phyloP scores from a whole-genome alignment of 805 yeast genomes.

The Debaryomyces castellii region DNA sequence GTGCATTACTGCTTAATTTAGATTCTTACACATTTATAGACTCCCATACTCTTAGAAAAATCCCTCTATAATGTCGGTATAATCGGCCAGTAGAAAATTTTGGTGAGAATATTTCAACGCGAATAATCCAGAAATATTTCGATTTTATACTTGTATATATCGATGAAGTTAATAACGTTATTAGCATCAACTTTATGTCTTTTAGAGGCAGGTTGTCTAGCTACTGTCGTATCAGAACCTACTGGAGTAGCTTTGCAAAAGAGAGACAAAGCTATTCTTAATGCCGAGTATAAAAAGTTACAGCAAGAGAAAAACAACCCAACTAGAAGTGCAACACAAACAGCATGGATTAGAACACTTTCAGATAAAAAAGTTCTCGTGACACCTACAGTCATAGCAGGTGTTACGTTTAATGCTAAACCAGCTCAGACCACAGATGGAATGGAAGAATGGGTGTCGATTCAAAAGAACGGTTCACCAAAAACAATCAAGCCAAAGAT shows the following conservation, averaged over 20 bases:
- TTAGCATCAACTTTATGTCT: conserved; percentile 10
- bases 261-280: conserved; percentile 28
- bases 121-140: neutral
- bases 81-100: neutral
- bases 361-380: conserved; percentile 59
- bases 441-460: conserved; percentile 77
- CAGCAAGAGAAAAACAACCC: conserved; percentile 8
- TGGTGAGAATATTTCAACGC: neutral
- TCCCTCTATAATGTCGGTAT: neutral
- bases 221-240: conserved; percentile 12
- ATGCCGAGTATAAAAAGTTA: conserved; percentile 25
- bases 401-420: conserved; percentile 62
- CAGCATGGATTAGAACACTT: conserved; percentile 75
- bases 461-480: conserved; percentile 76
- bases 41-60: neutral
- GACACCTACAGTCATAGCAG: conserved; percentile 61
- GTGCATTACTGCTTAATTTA: conserved; percentile 18
- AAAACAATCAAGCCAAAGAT: conserved; percentile 74
- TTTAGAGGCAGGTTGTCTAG: conserved; percentile 9
- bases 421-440: conserved; percentile 72
- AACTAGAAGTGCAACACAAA: conserved; percentile 6
- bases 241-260: conserved; percentile 17
- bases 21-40: conserved; percentile 17
- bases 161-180: conserved; percentile 12
- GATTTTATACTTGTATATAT: neutral